Evolutionary conservation across 257 asterid species (phyloP).

Genomic region (Jacaranda mimosifolia): DNA sequence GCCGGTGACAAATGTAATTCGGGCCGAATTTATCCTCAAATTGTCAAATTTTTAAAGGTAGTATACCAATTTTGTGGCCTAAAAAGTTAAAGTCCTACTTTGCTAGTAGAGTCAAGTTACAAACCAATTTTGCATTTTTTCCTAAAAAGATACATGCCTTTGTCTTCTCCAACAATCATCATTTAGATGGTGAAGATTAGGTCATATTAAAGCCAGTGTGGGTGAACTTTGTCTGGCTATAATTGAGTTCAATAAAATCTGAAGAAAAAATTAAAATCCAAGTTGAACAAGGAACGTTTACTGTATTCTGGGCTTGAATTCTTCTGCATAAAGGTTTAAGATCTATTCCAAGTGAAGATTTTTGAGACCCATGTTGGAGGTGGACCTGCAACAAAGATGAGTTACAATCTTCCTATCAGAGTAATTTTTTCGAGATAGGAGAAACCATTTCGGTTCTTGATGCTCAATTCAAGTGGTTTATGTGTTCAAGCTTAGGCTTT

Average conservation of each 20-base stretch:
- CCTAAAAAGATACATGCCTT: neutral
- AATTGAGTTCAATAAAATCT: too few species aligned
- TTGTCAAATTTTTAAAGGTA: too few species aligned
- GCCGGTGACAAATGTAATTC: too few species aligned
- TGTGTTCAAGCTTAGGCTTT: neutral
- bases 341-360: neutral
- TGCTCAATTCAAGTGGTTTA: neutral
- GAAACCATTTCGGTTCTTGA: neutral
- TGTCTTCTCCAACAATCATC: neutral
- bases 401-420: neutral
- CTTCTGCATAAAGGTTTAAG: neutral
- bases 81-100: too few species aligned
- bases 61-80: too few species aligned
- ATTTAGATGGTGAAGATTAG: neutral
- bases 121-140: too few species aligned
- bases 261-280: neutral
- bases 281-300: neutral
- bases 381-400: neutral
- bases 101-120: too few species aligned
- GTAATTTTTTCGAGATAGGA: neutral
- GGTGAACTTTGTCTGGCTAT: neutral
- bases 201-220: neutral
- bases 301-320: neutral
- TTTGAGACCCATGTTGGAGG: neutral
- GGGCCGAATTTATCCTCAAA: too few species aligned